phyloP scores from a whole-genome alignment of 495 filamentous ascomycete species.

The Podospora anserina region DNA sequence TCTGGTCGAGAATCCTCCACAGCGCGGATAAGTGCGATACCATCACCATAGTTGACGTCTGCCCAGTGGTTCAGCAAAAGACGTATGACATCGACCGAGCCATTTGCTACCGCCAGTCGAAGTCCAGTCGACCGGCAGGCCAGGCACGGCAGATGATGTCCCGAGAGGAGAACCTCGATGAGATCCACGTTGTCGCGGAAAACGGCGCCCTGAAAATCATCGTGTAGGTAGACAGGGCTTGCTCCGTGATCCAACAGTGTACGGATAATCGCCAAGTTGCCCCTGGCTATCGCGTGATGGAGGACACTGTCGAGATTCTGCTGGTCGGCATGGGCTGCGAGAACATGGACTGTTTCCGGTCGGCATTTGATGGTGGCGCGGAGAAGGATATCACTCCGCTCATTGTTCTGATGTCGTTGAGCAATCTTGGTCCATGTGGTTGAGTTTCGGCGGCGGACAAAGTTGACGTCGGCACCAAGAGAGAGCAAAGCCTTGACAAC shows the following conservation, averaged over 20 bases:
- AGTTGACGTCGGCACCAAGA: conserved; percentile 36
- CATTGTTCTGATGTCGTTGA: conserved; percentile 17
- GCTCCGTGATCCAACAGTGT: conserved; percentile 32
- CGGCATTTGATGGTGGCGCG: conserved; percentile 28
- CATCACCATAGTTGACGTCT: conserved; percentile 32
- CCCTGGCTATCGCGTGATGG: conserved; percentile 29
- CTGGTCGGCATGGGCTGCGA: conserved; percentile 34
- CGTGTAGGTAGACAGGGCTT: conserved; percentile 28
- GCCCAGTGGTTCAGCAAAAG: conserved; percentile 29
- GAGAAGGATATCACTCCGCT: conserved; percentile 29
- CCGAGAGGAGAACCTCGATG: conserved; percentile 26
- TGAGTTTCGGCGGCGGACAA: conserved; percentile 22
- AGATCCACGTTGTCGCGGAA: conserved; percentile 23
- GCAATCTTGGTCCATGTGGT: conserved; percentile 25
- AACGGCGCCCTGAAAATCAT: conserved; percentile 32
- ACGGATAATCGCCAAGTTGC: conserved; percentile 25
- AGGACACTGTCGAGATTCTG: conserved; percentile 32
- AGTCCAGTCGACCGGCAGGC: conserved; percentile 31
- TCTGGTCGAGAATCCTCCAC: conserved; percentile 28
- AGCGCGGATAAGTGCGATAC: conserved; percentile 24
- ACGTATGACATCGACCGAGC: conserved; percentile 20
- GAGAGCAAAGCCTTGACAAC: conserved; percentile 29
- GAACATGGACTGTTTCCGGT: conserved; percentile 26
- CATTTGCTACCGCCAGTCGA: conserved; percentile 32
- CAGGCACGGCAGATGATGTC: conserved; percentile 31